Evolutionary conservation across 2,329 filamentous ascomycete species (phyloP), one percentile per base, ranked within the genome.

Genomic region (Trichocomaceae sp.): DNA sequence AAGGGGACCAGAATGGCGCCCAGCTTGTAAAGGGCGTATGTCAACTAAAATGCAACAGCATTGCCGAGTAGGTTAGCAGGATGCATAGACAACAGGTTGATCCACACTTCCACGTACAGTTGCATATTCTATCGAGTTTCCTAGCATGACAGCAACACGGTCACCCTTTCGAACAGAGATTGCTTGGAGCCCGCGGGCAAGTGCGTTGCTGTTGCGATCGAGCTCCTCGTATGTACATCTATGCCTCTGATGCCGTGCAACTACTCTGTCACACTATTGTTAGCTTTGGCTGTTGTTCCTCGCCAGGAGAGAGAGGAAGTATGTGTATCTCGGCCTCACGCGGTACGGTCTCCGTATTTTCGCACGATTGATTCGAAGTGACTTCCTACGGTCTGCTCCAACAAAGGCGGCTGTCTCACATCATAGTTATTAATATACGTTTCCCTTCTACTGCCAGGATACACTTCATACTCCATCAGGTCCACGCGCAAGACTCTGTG

Each of bases 21-120:
- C 9, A 97, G 80, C 72, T 97, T 97, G 77, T 92, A 96, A 53
- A 93, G 71, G 0, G 91, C 91, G 72, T 97, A 97, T 5, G 87
- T 92, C 19, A 71, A 69, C 79, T 73, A 20, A 15, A 15, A 29
- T n/a, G 13, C 7, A 53, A 57, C 54, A 31, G 63, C 58, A 64
- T 47, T 47, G 20, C n/a, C n/a, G n/a, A n/a, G 15, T 26, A 26
- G 20, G 17, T 50, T 54, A n/a, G 19, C 10, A 31, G 31, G 20
- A 10, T 7, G 35, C n/a, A 17, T 23, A 39, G 42, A 26, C 42
- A 29, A 29, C 26, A 5, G 29, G 47, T 45, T 42, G 15, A 33
- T 23, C 31, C n/a, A 1, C 15, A 12, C 41, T 33, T 37, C 49
- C 17, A 50, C 76, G 64, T 70, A 93, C 79, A 49, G 86, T 85